Evolutionary conservation across 306 rosid species (phyloP).

Genomic region (Quercus agrifolia): DNA sequence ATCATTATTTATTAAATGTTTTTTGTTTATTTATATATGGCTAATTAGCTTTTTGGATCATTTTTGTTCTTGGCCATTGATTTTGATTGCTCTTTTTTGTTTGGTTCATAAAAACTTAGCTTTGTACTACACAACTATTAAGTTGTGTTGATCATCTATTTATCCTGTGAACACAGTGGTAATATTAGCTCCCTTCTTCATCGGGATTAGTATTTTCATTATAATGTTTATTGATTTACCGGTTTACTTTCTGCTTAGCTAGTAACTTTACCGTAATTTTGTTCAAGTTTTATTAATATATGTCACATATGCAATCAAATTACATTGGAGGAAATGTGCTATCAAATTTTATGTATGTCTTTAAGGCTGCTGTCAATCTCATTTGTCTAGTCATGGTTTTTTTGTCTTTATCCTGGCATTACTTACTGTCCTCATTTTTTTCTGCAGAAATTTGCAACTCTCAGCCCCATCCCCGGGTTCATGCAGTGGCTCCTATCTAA

Average conservation of each 20-base stretch:
- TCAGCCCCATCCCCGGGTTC: slow-evolving; percentile 95
- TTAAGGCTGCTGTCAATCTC: slow-evolving; percentile 6
- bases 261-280: not conserved
- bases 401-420: slow-evolving; percentile 14
- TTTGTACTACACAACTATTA: not conserved
- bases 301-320: not conserved
- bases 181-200: not conserved
- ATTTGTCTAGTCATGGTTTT: slow-evolving; percentile 13
- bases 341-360: not conserved
- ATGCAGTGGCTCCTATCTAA: slow-evolving; percentile 89
- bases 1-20: no score
- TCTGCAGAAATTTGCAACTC: slow-evolving; percentile 77
- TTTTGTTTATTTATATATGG: not conserved
- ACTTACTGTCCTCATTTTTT: slow-evolving; percentile 8
- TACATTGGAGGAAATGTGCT: not conserved
- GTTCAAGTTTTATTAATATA: not conserved
- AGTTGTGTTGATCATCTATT: slow-evolving; percentile 2
- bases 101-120: slow-evolving; percentile 6
- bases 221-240: not conserved
- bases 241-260: not conserved
- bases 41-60: not conserved
- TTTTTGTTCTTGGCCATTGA: not conserved
- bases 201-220: not conserved
- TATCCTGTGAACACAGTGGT: not conserved
- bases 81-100: not conserved